Evolutionary conservation across 306 rosid genomes (phyloP).

Genomic region (Betula pendula): DNA sequence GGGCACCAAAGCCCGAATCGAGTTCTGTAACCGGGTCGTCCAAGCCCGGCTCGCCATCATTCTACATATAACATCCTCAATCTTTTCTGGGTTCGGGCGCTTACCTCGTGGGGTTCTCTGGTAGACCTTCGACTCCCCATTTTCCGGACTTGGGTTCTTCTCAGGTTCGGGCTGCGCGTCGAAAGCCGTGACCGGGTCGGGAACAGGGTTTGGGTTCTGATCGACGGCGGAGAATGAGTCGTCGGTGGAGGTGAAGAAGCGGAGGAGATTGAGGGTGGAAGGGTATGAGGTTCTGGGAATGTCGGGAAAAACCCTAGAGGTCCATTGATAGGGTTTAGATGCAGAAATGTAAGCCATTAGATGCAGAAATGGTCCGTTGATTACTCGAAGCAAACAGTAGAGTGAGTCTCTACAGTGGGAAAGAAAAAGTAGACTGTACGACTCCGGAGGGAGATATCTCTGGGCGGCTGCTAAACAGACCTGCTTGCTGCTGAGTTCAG

Average conservation of each 20-base stretch:
- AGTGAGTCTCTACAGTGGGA: too few species aligned
- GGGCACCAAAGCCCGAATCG: conserved; percentile 67
- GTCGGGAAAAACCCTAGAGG: conserved; percentile 27
- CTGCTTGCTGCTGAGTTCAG: too few species aligned
- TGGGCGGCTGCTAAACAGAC: too few species aligned
- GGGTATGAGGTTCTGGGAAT: conserved; percentile 30
- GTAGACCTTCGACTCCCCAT: conserved; percentile 5
- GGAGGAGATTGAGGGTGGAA: conserved; percentile 15
- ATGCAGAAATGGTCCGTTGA: too few species aligned
- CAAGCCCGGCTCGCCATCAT: conserved; percentile 91
- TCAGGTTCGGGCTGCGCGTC: conserved; percentile 5
- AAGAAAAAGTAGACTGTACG: too few species aligned
- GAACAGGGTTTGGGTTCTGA: conserved; percentile 10
- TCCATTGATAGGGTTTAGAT: conserved; percentile 53
- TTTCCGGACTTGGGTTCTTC: not conserved
- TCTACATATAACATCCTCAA: conserved; percentile 53
- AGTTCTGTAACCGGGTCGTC: conserved; percentile 87
- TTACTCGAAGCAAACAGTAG: too few species aligned
- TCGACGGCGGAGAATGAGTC: conserved; percentile 35
- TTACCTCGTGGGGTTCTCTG: conserved; percentile 40
- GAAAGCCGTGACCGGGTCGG: conserved; percentile 6
- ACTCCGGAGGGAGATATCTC: too few species aligned
- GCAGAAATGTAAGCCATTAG: not conserved
- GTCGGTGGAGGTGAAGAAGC: conserved; percentile 31
- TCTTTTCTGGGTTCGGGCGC: conserved; percentile 46